phyloP scores from a whole-genome alignment of 2,329 filamentous ascomycete species.

The Tolypocladium ophioglossoides region DNA sequence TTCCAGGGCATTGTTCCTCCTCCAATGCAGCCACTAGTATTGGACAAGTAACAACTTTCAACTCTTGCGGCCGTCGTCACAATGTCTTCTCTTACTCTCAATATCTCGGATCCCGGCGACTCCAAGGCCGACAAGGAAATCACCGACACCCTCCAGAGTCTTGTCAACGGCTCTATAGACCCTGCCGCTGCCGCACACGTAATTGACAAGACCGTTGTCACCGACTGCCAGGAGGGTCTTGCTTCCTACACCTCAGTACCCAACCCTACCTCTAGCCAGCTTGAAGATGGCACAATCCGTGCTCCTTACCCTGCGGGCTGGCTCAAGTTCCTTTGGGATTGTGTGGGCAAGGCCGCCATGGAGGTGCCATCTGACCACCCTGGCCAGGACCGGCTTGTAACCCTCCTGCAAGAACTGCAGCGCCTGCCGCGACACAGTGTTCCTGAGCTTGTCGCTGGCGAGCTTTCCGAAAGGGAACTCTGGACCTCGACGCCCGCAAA shows the following conservation, averaged over 20 bases:
- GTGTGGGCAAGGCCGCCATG: background rate
- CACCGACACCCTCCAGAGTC: background rate
- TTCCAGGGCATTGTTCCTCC: too few species aligned
- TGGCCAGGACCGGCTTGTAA: background rate
- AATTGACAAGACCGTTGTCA: background rate
- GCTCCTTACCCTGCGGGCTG: background rate
- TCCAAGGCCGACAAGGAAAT: background rate
- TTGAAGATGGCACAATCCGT: background rate
- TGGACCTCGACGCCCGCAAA: background rate
- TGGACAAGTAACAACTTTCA: too few species aligned
- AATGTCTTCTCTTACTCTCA: background rate
- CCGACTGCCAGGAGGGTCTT: background rate
- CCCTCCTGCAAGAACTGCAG: background rate
- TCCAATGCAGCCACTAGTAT: too few species aligned
- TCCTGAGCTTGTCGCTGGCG: background rate
- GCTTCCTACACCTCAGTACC: background rate
- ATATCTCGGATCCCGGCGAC: background rate
- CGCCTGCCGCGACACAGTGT: background rate
- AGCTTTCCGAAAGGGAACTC: background rate
- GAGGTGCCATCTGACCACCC: background rate
- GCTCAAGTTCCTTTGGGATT: constrained; percentile 1
- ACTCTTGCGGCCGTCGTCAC: too few species aligned
- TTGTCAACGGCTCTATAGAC: background rate
- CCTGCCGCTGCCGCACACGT: background rate
- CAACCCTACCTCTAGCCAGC: background rate